A percentile compares a stretch with the other conserved stretches of the same genome.
phyloP scores from a whole-genome alignment of 805 yeast species.

The Cyberlindnera suaveolens region DNA sequence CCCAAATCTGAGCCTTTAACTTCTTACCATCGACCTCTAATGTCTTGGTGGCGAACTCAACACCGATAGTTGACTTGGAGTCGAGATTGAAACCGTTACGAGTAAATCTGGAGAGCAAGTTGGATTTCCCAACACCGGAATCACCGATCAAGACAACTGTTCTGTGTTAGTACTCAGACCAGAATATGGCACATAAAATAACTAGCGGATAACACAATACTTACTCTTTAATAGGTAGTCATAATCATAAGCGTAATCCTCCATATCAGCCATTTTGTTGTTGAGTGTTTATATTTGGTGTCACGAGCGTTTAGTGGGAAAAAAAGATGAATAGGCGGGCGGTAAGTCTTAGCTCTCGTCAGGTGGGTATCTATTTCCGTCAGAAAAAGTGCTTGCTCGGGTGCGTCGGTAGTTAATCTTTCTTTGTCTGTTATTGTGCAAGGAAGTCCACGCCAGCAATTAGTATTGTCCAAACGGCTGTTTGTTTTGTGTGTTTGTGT shows the following conservation, averaged over 20 bases:
- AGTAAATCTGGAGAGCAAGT: conserved; percentile 87
- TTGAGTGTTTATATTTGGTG: conserved; percentile 1
- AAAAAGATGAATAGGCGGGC: not conserved
- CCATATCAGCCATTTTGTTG: conserved; percentile 28
- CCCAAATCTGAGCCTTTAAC: conserved; percentile 94
- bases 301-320: conserved; percentile 3
- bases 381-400: too few relatives aligned
- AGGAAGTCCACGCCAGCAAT: too few relatives aligned
- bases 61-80: conserved; percentile 93
- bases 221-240: conserved; percentile 81
- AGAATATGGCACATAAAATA: not conserved
- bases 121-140: conserved; percentile 95
- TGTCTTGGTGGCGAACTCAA: conserved; percentile 95
- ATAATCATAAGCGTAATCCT: conserved; percentile 75
- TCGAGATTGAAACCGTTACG: conserved; percentile 94
- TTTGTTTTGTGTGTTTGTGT: too few relatives aligned
- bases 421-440: too few relatives aligned
- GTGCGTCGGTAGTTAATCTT: too few relatives aligned
- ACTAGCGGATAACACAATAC: conserved; percentile 13
- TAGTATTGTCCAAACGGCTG: too few relatives aligned
- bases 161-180: conserved; percentile 3
- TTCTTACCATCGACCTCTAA: conserved; percentile 79
- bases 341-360: too few relatives aligned
- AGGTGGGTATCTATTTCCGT: too few relatives aligned
- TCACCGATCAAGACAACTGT: conserved; percentile 90